Conservation (phyloP, 192 early-diverging fungal species). For the Podila verticillata region DNA sequence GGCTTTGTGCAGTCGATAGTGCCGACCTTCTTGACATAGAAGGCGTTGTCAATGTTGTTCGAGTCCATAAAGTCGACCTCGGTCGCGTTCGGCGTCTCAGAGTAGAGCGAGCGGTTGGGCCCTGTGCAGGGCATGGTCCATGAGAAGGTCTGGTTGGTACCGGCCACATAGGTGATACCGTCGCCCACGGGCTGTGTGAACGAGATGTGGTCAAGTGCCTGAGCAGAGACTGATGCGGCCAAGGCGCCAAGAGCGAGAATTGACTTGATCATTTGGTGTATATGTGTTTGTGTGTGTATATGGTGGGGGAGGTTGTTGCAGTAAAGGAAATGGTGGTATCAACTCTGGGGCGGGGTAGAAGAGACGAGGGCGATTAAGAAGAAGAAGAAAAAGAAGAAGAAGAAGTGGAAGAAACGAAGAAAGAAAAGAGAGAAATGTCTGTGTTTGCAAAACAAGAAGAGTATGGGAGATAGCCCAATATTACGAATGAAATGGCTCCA, state of each 20-base stretch:
- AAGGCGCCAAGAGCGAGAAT: slow-evolving; percentile 20
- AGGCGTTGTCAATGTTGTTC: slow-evolving; percentile 51
- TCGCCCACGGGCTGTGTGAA: slow-evolving; percentile 53
- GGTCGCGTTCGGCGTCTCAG: slow-evolving; percentile 29
- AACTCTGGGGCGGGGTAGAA: background rate
- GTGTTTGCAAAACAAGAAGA: too few relatives aligned
- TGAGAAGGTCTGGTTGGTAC: slow-evolving; percentile 52
- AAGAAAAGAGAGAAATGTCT: background rate
- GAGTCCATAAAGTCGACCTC: slow-evolving; percentile 53
- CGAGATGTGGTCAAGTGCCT: slow-evolving; percentile 31
- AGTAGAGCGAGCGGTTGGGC: slow-evolving; percentile 24
- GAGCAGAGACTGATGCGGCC: slow-evolving; percentile 1
- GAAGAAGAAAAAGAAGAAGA: background rate
- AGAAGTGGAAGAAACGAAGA: background rate
- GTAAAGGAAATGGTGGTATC: background rate
- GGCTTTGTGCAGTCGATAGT: slow-evolving; percentile 46
- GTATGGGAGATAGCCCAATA: too few relatives aligned
- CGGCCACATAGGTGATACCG: slow-evolving; percentile 38
- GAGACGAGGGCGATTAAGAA: background rate
- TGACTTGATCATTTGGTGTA: slow-evolving; percentile 39
- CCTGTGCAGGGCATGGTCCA: slow-evolving; percentile 46
- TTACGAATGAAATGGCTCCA: background rate
- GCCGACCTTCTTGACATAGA: slow-evolving; percentile 54
- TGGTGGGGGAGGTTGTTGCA: background rate
- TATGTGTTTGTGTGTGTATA: background rate